phyloP scores from a whole-genome alignment of 2,329 filamentous ascomycete genomes.

The Cladosporium sp. region DNA sequence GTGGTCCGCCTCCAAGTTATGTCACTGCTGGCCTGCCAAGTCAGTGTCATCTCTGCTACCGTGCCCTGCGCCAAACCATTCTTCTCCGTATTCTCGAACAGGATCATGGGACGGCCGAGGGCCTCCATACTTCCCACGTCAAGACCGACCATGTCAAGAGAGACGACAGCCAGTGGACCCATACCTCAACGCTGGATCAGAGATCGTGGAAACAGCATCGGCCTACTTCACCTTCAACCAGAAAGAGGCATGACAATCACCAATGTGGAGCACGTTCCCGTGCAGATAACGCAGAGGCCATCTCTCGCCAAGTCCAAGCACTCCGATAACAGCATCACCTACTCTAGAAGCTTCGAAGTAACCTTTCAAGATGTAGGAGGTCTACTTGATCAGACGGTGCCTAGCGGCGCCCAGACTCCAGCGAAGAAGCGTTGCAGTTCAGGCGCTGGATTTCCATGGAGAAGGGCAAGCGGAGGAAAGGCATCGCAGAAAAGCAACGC shows the following conservation, averaged over 20 bases:
- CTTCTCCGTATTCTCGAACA: slow-evolving; percentile 19
- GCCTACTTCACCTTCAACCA: not conserved
- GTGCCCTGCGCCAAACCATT: slow-evolving; percentile 30
- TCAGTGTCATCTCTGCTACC: slow-evolving; percentile 27
- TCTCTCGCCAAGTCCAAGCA: slow-evolving; percentile 4
- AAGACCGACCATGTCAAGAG: not conserved
- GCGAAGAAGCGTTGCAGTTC: not conserved
- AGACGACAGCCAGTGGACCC: not conserved
- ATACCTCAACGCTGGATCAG: not conserved
- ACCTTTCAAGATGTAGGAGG: slow-evolving; percentile 7
- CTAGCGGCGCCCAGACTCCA: not conserved
- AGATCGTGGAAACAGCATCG: not conserved
- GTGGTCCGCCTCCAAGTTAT: slow-evolving; percentile 21
- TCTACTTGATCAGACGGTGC: not conserved
- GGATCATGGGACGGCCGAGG: not conserved
- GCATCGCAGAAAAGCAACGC: slow-evolving; percentile 6
- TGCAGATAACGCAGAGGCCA: not conserved
- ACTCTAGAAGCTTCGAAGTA: slow-evolving; percentile 7
- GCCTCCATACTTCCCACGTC: slow-evolving; percentile 3
- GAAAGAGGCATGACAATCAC: not conserved
- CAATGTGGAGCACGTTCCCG: slow-evolving; percentile 1
- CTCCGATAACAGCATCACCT: slow-evolving; percentile 3
- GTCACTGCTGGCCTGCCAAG: slow-evolving; percentile 23
- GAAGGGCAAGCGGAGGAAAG: not conserved
- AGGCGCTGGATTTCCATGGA: not conserved